Percentiles rank a stretch among this genome's conserved stretches.
phyloP scores from a whole-genome alignment of 352 stramenopile genomes.

The Aphanomyces invadans region DNA sequence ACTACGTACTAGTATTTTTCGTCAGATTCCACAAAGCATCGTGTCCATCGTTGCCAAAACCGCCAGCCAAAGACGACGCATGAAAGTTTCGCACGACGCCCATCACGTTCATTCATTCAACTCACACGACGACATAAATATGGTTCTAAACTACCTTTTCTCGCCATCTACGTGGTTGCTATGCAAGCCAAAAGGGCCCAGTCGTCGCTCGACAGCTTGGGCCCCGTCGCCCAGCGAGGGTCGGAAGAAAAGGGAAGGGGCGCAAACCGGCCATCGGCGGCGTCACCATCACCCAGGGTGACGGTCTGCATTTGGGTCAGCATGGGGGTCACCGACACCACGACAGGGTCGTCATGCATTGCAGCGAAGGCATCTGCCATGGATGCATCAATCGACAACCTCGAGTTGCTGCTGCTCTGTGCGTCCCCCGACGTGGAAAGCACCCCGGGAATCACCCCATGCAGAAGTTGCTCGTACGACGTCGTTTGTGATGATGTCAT shows the following conservation, averaged over 20 bases:
- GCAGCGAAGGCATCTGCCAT: neutral
- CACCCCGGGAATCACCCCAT: neutral
- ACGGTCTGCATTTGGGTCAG: neutral
- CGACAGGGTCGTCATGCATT: neutral
- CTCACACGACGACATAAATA: no score
- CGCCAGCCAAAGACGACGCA: no score
- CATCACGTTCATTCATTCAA: no score
- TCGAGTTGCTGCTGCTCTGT: neutral
- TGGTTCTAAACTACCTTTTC: neutral
- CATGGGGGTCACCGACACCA: neutral
- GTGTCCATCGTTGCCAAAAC: no score
- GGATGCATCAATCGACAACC: neutral
- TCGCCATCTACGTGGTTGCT: neutral
- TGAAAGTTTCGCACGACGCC: no score
- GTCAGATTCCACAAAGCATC: no score
- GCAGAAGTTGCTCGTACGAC: neutral
- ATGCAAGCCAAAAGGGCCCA: neutral
- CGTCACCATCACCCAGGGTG: neutral
- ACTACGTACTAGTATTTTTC: neutral
- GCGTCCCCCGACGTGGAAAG: no score
- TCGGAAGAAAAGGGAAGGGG: neutral
- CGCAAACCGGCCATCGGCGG: neutral
- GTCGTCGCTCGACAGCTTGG: neutral
- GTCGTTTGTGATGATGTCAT: neutral
- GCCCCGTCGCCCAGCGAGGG: neutral